phyloP scores from a whole-genome alignment of 768 basidiomycete species.

The Termitomyces sp. region DNA sequence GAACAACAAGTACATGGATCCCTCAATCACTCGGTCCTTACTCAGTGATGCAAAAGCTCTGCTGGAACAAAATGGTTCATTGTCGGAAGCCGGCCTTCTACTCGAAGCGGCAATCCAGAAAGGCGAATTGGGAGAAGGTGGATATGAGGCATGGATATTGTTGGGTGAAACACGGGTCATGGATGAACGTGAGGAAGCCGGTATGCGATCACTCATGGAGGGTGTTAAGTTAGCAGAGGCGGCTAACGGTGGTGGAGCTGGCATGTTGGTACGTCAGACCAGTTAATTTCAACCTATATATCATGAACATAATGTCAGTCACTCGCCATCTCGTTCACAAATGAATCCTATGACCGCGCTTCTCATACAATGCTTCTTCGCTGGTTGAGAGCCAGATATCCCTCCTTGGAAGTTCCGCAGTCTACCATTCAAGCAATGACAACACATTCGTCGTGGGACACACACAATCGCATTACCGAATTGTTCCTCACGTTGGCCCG shows the following conservation, averaged over 20 bases:
- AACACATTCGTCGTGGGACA: slow-evolving; percentile 70
- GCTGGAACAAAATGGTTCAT: slow-evolving; percentile 73
- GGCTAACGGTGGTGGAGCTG: slow-evolving; percentile 56
- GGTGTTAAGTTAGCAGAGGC: slow-evolving; percentile 64
- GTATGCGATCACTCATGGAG: slow-evolving; percentile 73
- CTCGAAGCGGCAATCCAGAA: slow-evolving; percentile 88
- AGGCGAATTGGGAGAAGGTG: slow-evolving; percentile 73
- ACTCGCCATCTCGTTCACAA: slow-evolving; percentile 93
- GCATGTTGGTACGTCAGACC: slow-evolving; percentile 61
- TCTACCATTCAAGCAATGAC: slow-evolving; percentile 49
- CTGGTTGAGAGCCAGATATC: slow-evolving; percentile 72
- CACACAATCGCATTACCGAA: slow-evolving; percentile 74
- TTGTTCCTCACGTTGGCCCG: slow-evolving; percentile 80
- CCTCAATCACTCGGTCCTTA: slow-evolving; percentile 41
- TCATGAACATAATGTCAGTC: slow-evolving; percentile 45
- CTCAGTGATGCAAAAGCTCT: slow-evolving; percentile 73
- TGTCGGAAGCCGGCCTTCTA: slow-evolving; percentile 82
- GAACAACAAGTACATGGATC: slow-evolving; percentile 65
- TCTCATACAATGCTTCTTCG: slow-evolving; percentile 82
- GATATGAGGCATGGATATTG: slow-evolving; percentile 89
- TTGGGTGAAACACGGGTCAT: slow-evolving; percentile 86
- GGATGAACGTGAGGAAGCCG: slow-evolving; percentile 83
- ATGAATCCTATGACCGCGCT: slow-evolving; percentile 85
- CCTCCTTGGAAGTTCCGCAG: slow-evolving; percentile 45
- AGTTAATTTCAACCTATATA: not conserved